These are phyloP conservation scores for Chlamydomonas schloesseri DNA, from an alignment of 139 green algal species.

Conservation along the genomic window DNA sequence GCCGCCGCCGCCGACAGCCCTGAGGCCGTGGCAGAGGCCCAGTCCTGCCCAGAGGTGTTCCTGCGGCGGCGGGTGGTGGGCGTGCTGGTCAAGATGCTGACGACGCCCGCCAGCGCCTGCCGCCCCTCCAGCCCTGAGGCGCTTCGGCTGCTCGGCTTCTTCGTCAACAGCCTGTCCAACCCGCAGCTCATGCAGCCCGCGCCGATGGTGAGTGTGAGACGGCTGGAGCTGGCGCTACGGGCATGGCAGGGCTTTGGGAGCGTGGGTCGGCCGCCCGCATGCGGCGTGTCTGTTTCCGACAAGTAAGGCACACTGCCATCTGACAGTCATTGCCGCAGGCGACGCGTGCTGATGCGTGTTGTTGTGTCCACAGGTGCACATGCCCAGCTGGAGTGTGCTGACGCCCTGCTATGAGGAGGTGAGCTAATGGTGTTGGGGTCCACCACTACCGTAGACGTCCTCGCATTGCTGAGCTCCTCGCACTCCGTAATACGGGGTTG, in stretches of 20 bases:
- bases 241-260: no score
- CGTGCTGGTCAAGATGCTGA: constrained; percentile 69
- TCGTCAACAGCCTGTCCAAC: constrained; percentile 70
- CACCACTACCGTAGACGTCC: no score
- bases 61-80: constrained; percentile 27
- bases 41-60: neutral
- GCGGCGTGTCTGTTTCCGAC: no score
- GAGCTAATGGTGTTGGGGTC: neutral
- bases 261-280: no score
- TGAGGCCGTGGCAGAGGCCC: neutral
- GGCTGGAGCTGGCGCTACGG: no score
- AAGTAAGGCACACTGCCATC: no score
- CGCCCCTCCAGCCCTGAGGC: constrained; percentile 65
- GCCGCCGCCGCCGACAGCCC: neutral
- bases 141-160: constrained; percentile 70
- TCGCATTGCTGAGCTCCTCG: no score
- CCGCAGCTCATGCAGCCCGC: constrained; percentile 64
- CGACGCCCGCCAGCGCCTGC: constrained; percentile 58
- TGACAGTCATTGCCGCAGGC: no score
- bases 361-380: constrained; percentile 16
- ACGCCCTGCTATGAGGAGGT: constrained; percentile 76
- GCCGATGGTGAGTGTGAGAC: constrained; percentile 39
- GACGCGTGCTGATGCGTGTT: no score
- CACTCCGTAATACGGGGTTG: no score
- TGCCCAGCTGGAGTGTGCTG: constrained; percentile 68